Evolutionary conservation across 2,329 filamentous ascomycete species (phyloP).

Genomic region (Phyllosticta paracitricarpa): DNA sequence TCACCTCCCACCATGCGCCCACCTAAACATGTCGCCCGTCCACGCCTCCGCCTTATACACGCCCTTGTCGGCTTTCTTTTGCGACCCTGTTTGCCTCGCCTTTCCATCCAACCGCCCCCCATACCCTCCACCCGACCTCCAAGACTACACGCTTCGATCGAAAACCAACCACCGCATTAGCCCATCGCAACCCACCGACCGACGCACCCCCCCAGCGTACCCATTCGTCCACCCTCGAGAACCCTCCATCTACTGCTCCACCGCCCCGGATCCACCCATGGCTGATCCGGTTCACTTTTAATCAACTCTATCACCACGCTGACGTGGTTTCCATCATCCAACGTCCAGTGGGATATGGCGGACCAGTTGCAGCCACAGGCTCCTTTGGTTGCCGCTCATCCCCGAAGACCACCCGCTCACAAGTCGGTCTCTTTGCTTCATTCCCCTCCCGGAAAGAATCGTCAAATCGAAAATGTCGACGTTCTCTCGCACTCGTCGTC

Average conservation of each 20-base stretch:
- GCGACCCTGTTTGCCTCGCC: neutral
- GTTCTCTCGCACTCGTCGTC: constrained; percentile 1
- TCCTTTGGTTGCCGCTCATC: constrained; percentile 15
- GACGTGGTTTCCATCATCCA: neutral
- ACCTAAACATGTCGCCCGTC: neutral
- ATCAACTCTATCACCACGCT: neutral
- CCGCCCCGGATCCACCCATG: constrained; percentile 5
- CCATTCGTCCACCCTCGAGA: neutral
- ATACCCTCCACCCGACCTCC: neutral
- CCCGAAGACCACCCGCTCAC: constrained; percentile 35
- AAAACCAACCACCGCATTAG: neutral
- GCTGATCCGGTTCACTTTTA: constrained; percentile 1
- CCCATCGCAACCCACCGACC: neutral
- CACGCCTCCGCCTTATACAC: constrained; percentile 3
- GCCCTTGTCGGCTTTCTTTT: neutral
- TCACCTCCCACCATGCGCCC: neutral
- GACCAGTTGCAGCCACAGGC: neutral
- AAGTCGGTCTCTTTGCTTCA: constrained; percentile 38
- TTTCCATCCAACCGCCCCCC: neutral
- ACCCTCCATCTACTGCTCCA: neutral
- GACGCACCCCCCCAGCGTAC: neutral
- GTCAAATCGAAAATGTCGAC: neutral
- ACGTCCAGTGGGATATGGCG: neutral
- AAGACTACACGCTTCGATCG: neutral
- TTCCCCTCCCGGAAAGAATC: constrained; percentile 16